These are phyloP conservation scores for Sporothrix phasma DNA, from an alignment of 2,329 filamentous ascomycete genomes.

Conservation along the genomic window DNA sequence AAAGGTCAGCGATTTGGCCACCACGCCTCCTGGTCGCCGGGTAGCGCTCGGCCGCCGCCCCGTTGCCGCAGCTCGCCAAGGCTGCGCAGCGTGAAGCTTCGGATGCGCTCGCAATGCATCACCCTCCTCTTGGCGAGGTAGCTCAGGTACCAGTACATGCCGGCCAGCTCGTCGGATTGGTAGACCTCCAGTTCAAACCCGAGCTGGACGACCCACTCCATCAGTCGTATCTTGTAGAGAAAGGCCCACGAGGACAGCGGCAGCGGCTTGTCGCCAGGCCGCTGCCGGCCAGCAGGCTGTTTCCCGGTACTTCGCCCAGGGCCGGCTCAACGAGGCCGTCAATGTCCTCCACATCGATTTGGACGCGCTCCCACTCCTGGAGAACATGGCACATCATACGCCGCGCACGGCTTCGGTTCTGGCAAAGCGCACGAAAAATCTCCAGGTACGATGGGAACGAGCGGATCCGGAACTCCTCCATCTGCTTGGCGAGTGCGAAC, in stretches of 20 bases:
- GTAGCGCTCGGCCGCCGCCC: conserved; percentile 20
- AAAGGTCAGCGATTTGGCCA: conserved; percentile 39
- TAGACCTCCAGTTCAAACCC: conserved; percentile 93
- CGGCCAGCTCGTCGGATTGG: conserved; percentile 69
- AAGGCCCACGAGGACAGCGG: conserved; percentile 83
- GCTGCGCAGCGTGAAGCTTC: conserved; percentile 47
- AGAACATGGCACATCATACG: conserved; percentile 80
- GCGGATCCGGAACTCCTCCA: conserved; percentile 57
- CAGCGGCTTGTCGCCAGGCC: conserved; percentile 41
- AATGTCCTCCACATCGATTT: conserved; percentile 69
- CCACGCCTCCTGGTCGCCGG: conserved; percentile 32
- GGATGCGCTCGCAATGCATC: conserved; percentile 63
- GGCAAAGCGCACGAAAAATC: conserved; percentile 71
- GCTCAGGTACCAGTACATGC: conserved; percentile 87
- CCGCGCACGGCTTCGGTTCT: conserved; percentile 84
- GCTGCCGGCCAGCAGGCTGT: background rate
- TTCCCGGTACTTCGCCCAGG: conserved; percentile 47
- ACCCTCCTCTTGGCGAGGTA: conserved; percentile 59
- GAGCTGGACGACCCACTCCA: conserved; percentile 79
- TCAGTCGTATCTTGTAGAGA: conserved; percentile 77
- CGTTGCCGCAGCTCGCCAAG: conserved; percentile 26
- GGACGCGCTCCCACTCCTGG: conserved; percentile 48
- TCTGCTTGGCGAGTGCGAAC: conserved; percentile 59
- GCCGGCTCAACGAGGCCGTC: conserved; percentile 57
- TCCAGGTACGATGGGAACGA: conserved; percentile 68